phyloP scores from a whole-genome alignment of 345 rosid genomes.

The Populus ilicifolia region DNA sequence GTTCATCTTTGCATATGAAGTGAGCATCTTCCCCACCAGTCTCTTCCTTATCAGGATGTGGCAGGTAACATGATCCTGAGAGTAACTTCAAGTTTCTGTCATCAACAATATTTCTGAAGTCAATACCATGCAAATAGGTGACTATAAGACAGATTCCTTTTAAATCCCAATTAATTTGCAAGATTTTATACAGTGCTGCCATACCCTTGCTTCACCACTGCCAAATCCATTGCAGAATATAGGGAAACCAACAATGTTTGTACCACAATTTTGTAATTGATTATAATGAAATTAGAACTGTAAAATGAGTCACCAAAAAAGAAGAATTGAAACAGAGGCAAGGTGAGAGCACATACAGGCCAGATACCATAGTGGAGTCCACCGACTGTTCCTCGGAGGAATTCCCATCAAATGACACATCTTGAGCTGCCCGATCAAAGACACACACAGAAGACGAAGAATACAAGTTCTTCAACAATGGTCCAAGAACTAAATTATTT shows the following conservation, averaged over 20 bases:
- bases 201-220: neutral
- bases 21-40: constrained; percentile 34
- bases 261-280: neutral
- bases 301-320: neutral
- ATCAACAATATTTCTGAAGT: constrained; percentile 7
- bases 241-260: neutral
- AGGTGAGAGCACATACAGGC: constrained; percentile 43
- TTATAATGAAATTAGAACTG: neutral
- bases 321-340: neutral
- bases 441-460: constrained; percentile 36
- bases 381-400: constrained; percentile 44
- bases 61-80: constrained; percentile 30
- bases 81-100: constrained; percentile 26
- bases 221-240: neutral
- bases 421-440: constrained; percentile 55
- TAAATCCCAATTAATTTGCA: constrained; percentile 2
- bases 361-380: constrained; percentile 36
- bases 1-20: constrained; percentile 23
- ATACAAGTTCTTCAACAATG: constrained; percentile 35
- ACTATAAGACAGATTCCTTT: neutral
- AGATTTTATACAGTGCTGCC: neutral
- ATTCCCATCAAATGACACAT: constrained; percentile 51
- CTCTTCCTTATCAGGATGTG: constrained; percentile 34
- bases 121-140: constrained; percentile 16
- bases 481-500: constrained; percentile 25